phyloP scores from a whole-genome alignment of 140 eudicot species.

The Anethum foeniculum region DNA sequence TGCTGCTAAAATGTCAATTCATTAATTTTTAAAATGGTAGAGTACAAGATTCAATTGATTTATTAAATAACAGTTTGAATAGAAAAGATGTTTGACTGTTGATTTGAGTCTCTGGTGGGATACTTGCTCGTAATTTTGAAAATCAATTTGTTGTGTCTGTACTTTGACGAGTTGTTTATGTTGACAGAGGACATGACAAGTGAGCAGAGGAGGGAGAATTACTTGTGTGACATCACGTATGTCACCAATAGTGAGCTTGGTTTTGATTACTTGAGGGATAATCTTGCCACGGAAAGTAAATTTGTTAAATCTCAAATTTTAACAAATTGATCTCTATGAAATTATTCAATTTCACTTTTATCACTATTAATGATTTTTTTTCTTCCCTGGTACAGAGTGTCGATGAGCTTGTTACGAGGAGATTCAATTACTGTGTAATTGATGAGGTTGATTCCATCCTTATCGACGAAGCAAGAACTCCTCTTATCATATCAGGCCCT shows the following conservation, averaged over 20 bases:
- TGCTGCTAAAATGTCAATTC: not conserved
- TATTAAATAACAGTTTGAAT: not conserved
- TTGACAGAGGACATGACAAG: conserved; percentile 93
- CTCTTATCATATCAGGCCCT: conserved; percentile 96
- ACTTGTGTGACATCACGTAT: conserved; percentile 94
- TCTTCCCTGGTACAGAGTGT: conserved; percentile 58
- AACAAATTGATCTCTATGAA: not conserved
- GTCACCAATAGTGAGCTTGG: conserved; percentile 99
- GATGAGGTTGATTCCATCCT: conserved; percentile 99
- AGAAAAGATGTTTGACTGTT: not conserved
- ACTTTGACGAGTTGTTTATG: conserved; percentile 21
- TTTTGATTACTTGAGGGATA: conserved; percentile 94
- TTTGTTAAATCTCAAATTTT: conserved; percentile 9
- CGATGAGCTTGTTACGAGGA: conserved; percentile 90
- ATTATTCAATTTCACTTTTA: conserved; percentile 4
- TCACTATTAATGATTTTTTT: conserved; percentile 12
- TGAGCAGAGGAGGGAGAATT: conserved; percentile 92
- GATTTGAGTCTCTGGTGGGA: not conserved
- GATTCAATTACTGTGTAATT: conserved; percentile 84
- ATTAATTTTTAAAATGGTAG: not conserved
- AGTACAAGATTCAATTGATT: not conserved
- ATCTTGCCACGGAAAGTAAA: conserved; percentile 99
- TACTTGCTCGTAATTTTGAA: conserved; percentile 9
- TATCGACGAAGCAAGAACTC: conserved; percentile 99
- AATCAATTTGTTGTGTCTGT: not conserved